Evolutionary conservation across 2,329 filamentous ascomycete species (phyloP).

Genomic region (Trichoderma aggressivum): DNA sequence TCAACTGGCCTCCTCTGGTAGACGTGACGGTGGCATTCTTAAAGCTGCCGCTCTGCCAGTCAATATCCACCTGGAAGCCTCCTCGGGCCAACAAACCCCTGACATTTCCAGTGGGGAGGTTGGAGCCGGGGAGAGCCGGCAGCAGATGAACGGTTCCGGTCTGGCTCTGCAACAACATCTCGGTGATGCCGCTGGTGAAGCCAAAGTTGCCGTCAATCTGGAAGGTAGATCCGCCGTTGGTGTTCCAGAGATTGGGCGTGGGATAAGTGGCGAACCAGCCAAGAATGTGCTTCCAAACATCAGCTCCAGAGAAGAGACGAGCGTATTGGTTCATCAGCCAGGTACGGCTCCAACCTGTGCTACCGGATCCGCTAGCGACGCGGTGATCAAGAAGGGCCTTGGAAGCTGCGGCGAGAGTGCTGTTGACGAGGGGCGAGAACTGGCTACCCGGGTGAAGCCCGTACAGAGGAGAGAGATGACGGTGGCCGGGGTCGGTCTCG

Average conservation of each 20-base stretch:
- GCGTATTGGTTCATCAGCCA: constrained; percentile 47
- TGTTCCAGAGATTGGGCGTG: constrained; percentile 37
- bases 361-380: constrained; percentile 32
- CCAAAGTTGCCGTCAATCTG: constrained; percentile 52
- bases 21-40: constrained; percentile 25
- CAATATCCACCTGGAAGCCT: constrained; percentile 24
- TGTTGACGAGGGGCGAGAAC: constrained; percentile 21
- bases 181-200: constrained; percentile 41
- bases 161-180: constrained; percentile 43
- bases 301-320: constrained; percentile 37
- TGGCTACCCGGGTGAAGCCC: constrained; percentile 41
- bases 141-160: constrained; percentile 26
- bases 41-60: constrained; percentile 23
- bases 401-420: constrained; percentile 21
- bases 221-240: constrained; percentile 35
- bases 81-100: constrained; percentile 25
- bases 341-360: constrained; percentile 41
- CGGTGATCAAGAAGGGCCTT: constrained; percentile 31
- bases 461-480: constrained; percentile 47
- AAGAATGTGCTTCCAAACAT: constrained; percentile 26
- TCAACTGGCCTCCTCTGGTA: constrained; percentile 22
- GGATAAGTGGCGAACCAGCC: constrained; percentile 28
- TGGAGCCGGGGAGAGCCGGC: constrained; percentile 26
- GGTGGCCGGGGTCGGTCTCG: constrained; percentile 42
- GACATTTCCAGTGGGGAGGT: constrained; percentile 23